Percentiles rank a stretch among this genome's conserved stretches.
Conservation (phyloP, 768 basidiomycete genomes). For the Mycena chlorophos region DNA sequence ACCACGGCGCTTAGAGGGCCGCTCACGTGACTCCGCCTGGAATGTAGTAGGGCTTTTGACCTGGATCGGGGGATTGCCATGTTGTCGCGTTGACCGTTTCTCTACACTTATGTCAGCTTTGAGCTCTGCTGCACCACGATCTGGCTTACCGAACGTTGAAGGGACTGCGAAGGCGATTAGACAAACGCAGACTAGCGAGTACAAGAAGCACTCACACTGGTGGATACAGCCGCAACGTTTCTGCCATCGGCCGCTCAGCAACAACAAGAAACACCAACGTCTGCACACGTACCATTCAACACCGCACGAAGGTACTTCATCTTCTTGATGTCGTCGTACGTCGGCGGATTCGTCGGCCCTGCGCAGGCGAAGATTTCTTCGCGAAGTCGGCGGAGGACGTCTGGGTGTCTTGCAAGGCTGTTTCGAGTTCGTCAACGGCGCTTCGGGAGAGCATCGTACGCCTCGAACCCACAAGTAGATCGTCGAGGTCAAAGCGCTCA, state of each 20-base stretch:
- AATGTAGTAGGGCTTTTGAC: slow-evolving; percentile 36
- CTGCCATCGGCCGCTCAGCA: slow-evolving; percentile 25
- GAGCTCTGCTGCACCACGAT: not conserved
- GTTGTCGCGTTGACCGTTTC: slow-evolving; percentile 30
- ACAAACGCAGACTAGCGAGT: not conserved
- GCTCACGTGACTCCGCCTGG: slow-evolving; percentile 31
- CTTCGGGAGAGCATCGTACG: no score
- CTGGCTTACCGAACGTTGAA: slow-evolving; percentile 21
- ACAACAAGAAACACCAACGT: not conserved
- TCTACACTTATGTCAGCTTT: not conserved
- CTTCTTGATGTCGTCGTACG: not conserved
- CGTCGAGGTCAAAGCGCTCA: not conserved
- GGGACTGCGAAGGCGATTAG: not conserved
- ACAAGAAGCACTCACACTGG: slow-evolving; percentile 39
- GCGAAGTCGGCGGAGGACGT: not conserved
- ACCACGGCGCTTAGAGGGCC: not conserved
- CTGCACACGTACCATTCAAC: not conserved
- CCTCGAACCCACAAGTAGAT: not conserved
- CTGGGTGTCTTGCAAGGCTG: not conserved
- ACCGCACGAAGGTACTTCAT: not conserved
- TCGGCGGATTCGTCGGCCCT: not conserved
- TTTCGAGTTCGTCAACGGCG: not conserved
- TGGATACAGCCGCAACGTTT: slow-evolving; percentile 54
- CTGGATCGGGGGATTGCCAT: slow-evolving; percentile 28
- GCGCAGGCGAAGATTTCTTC: not conserved